Evolutionary conservation across 257 asterid genomes (phyloP), one percentile per base, ranked within the genome.

Genomic region (Nicotiana tabacum): DNA sequence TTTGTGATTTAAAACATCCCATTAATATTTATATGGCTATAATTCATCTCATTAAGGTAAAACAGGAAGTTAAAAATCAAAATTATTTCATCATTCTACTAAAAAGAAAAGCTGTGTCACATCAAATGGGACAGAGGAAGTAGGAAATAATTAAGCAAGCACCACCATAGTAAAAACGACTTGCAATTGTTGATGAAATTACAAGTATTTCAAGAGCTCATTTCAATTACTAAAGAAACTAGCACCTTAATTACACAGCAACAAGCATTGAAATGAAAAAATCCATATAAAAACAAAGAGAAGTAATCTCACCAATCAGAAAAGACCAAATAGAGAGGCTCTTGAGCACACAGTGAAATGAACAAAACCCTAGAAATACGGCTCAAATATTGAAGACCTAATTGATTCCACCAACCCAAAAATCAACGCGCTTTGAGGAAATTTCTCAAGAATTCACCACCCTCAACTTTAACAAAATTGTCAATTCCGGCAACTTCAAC

Each of bases 401-500:
- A 72, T 72, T 43, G 60, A 21, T 70, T 70, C 78, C 37, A 70
- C 78, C 78, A 70, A 70, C 78, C 78, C 78, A 58, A 70, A 1
- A 70, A 72, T 72, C 60, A 43, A 72, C 78, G 78, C 78, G 78
- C 27, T 70, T 57, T 57, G 27, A 57, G 64, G 64, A 18, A 57
- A 57, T 57, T 68, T 43, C 48, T 43, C 35, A 70, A 33, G n/a
- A 43, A 10, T 70, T 43, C 21, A 70, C n/a, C 27, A 43, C 9
- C 78, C 60, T 39, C 77, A 39, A 69, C 18, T 69, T 39, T 11
- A 43, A 43, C 48, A 43, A 2, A 43, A 43, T 43, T 43, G 9
- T 43, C 48, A 43, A 8, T 43, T 43, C 48, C 9, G 48, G 9
- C 48, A 43, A 43, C 48, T 43, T 43, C 48, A 43, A 43, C 48